Conservation (phyloP, 1,284 basidiomycete species). For the Golubevia sp. region DNA sequence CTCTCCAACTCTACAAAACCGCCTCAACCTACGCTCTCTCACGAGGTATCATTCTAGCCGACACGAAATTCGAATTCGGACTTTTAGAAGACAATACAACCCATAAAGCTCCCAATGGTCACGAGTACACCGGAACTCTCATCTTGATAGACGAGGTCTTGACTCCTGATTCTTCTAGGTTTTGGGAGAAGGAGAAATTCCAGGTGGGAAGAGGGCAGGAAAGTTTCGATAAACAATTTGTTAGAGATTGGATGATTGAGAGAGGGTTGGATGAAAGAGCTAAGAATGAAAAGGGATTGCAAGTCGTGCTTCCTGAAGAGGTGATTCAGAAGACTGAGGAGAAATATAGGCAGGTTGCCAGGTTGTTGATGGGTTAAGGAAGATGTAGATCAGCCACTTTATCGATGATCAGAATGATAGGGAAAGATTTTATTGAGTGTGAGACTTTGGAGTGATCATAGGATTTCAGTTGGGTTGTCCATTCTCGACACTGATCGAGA, state of each 20-base stretch:
- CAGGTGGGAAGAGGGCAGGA: slow-evolving; percentile 76
- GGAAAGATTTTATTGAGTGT: no score
- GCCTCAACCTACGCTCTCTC: slow-evolving; percentile 79
- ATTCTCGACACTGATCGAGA: no score
- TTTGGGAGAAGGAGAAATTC: slow-evolving; percentile 85
- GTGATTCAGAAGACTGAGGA: slow-evolving; percentile 46
- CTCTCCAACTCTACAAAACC: slow-evolving; percentile 74
- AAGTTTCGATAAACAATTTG: slow-evolving; percentile 96
- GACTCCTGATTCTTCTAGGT: slow-evolving; percentile 95
- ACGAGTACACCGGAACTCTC: slow-evolving; percentile 62
- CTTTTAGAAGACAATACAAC: slow-evolving; percentile 60
- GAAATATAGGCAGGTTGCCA: slow-evolving; percentile 46
- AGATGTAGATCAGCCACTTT: no score
- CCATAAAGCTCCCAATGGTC: background rate
- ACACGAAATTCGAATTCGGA: slow-evolving; percentile 90
- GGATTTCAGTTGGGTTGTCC: no score
- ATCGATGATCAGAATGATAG: no score
- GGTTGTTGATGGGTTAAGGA: no score
- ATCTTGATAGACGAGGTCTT: slow-evolving; percentile 94
- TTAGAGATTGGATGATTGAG: slow-evolving; percentile 76
- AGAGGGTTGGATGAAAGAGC: slow-evolving; percentile 38
- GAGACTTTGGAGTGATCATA: no score
- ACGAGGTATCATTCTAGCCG: slow-evolving; percentile 88
- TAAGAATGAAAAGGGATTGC: slow-evolving; percentile 35
- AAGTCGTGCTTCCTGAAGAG: slow-evolving; percentile 44